These are phyloP conservation scores for Jaenimonas drosophilae DNA, from an alignment of 208 protist genomes.

Conservation along the genomic window DNA sequence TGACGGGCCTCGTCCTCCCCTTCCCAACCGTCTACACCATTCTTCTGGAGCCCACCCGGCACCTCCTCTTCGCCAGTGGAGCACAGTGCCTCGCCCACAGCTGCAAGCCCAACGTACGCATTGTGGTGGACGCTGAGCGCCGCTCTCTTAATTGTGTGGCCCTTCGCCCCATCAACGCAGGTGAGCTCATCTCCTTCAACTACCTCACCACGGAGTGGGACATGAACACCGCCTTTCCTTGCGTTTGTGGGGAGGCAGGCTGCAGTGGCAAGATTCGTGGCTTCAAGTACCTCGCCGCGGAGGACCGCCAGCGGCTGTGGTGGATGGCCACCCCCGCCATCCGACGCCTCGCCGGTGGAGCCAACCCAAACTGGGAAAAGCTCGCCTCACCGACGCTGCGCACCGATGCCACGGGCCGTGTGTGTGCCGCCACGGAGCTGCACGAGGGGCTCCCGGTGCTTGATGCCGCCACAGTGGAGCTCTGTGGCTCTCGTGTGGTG, in stretches of 20 bases:
- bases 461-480: conserved; percentile 16
- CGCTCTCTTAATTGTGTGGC: conserved; percentile 57
- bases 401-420: conserved; percentile 28
- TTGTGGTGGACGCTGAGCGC: conserved; percentile 52
- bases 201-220: conserved; percentile 88
- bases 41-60: conserved; percentile 38
- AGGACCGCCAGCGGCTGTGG: conserved; percentile 58
- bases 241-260: conserved; percentile 34
- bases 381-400: conserved; percentile 35
- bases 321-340: conserved; percentile 63
- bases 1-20: conserved; percentile 60
- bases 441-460: conserved; percentile 37
- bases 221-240: conserved; percentile 76
- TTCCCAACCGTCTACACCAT: conserved; percentile 83
- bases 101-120: conserved; percentile 73
- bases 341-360: conserved; percentile 25
- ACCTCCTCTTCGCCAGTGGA: conserved; percentile 77
- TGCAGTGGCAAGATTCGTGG: conserved; percentile 69
- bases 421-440: conserved; percentile 38
- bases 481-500: conserved; percentile 9
- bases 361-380: conserved; percentile 28
- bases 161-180: conserved; percentile 51
- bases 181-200: conserved; percentile 81
- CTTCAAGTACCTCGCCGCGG: conserved; percentile 46
- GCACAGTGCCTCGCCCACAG: conserved; percentile 82